Base-by-base conservation (phyloP, 2,329 filamentous ascomycete species). In the Alternaria tenuissima region DNA sequence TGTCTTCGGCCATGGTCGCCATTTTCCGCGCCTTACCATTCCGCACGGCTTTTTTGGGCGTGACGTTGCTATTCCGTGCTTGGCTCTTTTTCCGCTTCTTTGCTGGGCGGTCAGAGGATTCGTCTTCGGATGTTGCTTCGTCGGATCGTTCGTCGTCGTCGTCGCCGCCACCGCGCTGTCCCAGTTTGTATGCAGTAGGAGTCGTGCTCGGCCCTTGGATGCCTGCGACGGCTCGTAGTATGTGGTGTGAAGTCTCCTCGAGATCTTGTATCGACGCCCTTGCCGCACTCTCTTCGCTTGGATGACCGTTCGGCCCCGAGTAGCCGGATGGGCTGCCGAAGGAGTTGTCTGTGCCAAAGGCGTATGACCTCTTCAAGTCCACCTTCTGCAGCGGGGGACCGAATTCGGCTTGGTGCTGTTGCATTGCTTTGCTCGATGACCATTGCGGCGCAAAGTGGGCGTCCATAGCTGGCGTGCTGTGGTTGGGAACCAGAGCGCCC, bases 301-400 rank as follows among this genome's bases (percentile, higher is more conserved):
- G 67, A 22, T 67, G 57, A 3, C 64, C 59, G 6, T 69, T 69
- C 0, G 74, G 62, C 11, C 62, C 67, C 7, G 66, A 55, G 56
- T 71, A 78, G 2, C 70, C 75, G 30, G 67, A 60, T 1, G 67
- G 64, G 53, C 74, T 74, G 51, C 71, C 74, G 68, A 79, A 79
- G 6, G 72, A 69, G 48, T 68, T 70, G 57, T 79, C 76, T 1
- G 75, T 78, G 24, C 76, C 76, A 52, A 77, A 78, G 0, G 72
- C 75, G 36, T 77, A 78, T 8, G 72, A 64, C 39, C 72, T 61
- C 59, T 74, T 76, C n/a, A 77, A 47, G 12, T 42, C 61, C 0
- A 67, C 60, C 38, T 66, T 66, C 32, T 58, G 61, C 16, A 65
- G 46, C 5, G 66, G 51, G 11, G 70, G 63, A 5, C 52, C 64